Evolutionary conservation across 345 rosid genomes (phyloP), one percentile per base, ranked within the genome.

Genomic region (Diplotaxis tenuifolia): DNA sequence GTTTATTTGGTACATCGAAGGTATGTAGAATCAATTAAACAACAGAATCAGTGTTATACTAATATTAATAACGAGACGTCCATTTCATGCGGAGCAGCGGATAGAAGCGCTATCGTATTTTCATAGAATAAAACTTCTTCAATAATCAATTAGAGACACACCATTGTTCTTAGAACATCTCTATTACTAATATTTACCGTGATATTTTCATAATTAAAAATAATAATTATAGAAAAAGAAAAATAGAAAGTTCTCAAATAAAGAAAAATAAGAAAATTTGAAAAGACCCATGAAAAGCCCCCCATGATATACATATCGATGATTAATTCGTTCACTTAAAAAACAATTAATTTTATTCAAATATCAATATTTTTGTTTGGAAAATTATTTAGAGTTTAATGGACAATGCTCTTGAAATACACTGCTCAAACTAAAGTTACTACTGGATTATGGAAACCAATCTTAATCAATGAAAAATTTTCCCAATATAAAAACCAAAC

Each of bases 1-100:
- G 67, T 74, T 67, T 58, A 21, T 32, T 58, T 74, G 61, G 67
- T 71, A 67, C 61, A 72, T 66, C 72, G 52, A 27, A 56, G 36
- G 32, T 47, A 60, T 19, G 42, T 31, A 57, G 52, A 74, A 45
- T 57, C 72, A 11, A 7, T 29, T 52, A 36, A 25, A 14, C 57
- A 59, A 58, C 36, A 55, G 36, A 36, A 10, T 15, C 12, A 70
- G 21, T n/a, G 23, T 70, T 59, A 5, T 50, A 62, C 62, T 15
- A 71, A 12, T 56, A 8, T 34, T 53, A 52, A 53, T 53, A 52
- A 53, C 25, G 67, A 66, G 50, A 45, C 67, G 53, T 58, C 60
- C 27, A 19, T 22, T 19, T 57, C 19, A 57, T n/a, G n/a, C n/a
- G n/a, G n/a, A n/a, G n/a, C 28, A 29, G n/a, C 14, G 16, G 19